A percentile compares a stretch with the other conserved stretches of the same genome.
Evolutionary conservation across 441 rosid genomes (phyloP).

Genomic region (Erodium trifolium): DNA sequence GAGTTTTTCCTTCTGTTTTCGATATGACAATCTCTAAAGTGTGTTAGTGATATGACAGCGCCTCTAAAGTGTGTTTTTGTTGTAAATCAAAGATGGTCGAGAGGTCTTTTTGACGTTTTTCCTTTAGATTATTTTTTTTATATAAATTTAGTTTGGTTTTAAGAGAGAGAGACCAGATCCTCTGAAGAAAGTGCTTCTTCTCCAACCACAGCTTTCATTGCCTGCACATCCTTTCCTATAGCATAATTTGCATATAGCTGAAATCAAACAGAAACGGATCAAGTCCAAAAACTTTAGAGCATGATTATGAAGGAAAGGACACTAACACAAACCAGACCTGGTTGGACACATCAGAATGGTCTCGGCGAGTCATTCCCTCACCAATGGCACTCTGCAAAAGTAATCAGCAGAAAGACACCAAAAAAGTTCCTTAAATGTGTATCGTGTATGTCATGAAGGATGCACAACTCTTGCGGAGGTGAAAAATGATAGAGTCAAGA

Average conservation of each 20-base stretch:
- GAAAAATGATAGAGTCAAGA: too few species aligned
- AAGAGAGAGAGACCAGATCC: constrained; percentile 57
- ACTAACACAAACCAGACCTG: constrained; percentile 43
- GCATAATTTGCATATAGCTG: constrained; percentile 97
- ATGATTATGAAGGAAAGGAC: background rate
- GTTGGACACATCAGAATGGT: constrained; percentile 96
- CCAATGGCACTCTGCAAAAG: constrained; percentile 91
- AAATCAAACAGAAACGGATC: constrained; percentile 9
- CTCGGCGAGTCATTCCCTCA: constrained; percentile 97
- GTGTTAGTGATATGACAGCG: too few species aligned
- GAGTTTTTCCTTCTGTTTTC: too few species aligned
- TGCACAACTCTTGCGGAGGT: too few species aligned
- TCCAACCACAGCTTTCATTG: constrained; percentile 99
- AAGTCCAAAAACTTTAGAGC: background rate
- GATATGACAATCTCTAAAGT: too few species aligned
- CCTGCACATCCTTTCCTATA: constrained; percentile 96
- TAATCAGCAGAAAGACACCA: background rate
- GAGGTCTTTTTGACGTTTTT: too few species aligned
- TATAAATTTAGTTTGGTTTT: background rate
- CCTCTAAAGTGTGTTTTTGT: too few species aligned
- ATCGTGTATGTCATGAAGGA: constrained; percentile 15
- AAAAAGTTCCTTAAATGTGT: constrained; percentile 55
- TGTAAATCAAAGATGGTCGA: too few species aligned
- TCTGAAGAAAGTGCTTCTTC: constrained; percentile 99
- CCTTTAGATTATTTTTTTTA: too few species aligned